Base-by-base conservation (phyloP, 805 yeast species). In the Debaryomyces hansenii region DNA sequence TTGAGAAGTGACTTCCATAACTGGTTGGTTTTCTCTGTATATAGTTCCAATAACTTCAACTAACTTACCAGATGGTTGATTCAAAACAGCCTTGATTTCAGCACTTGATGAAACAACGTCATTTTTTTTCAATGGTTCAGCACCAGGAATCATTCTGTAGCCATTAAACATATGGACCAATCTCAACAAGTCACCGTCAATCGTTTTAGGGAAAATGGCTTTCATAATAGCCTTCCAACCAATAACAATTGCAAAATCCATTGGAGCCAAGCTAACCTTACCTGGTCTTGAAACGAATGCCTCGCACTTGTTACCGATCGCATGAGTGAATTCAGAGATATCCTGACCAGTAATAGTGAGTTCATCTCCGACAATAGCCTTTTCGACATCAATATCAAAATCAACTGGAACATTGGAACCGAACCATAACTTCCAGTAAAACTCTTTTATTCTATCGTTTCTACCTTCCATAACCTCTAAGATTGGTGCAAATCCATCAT, bases 141-240 rank as follows among this genome's bases (percentile, higher is more conserved):
- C 96, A 57, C 95, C 96, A 42, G 97, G 90, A 50, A 83, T 69
- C 95, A 92, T 89, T 67, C 82, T 82, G 79, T 92, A 95, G 51
- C 96, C 91, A 69, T 94, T 94, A 42, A 96, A 88, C 70, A 94
- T 77, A 69, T 94, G 99, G 46, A 94, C 99, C 62, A 94, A 80
- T 67, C 85, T 87, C 73, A 94, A 78, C 63, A 94, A 78, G 67
- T 94, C 99, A 71, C 99, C 99, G 67, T 95, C 98, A 60, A 94
- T 95, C 52, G 85, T 83, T 65, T 82, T 82, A 45, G 99, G 99
- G 94, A 94, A 94, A 58, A 94, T 88, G n/a, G 97, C 91, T 76
- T 87, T 90, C 75, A 94, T 92, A 65, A 94, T 92, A 42, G 97
- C 95, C 74, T 86, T 87, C 99, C 99, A 94, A 39, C 99, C 98